Evolutionary conservation across 768 basidiomycete species (phyloP).

Genomic region (Strobilomyces dryophilus): DNA sequence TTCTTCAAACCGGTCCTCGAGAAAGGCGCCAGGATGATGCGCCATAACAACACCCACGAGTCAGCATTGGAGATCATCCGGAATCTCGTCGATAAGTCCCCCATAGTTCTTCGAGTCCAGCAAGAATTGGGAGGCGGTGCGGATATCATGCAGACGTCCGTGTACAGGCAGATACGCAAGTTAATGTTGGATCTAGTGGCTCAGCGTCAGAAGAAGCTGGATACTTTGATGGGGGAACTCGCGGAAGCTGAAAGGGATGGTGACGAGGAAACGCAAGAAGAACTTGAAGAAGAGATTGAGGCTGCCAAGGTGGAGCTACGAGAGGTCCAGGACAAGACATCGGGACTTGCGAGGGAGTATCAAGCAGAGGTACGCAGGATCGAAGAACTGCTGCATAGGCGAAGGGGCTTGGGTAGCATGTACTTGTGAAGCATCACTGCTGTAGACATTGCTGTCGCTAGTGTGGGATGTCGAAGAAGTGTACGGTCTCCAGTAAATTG

Average conservation of each 20-base stretch:
- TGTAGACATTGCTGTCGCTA: background rate
- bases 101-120: constrained; percentile 47
- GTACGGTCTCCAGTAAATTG: too few species aligned
- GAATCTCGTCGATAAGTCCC: constrained; percentile 34
- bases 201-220: constrained; percentile 43
- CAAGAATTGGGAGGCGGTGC: constrained; percentile 45
- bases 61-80: constrained; percentile 45
- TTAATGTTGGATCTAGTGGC: constrained; percentile 44
- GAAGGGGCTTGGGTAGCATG: constrained; percentile 1
- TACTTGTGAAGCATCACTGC: background rate
- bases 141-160: constrained; percentile 47
- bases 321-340: constrained; percentile 21
- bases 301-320: constrained; percentile 19
- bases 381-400: constrained; percentile 21
- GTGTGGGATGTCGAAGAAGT: background rate
- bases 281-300: constrained; percentile 38
- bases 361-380: constrained; percentile 24
- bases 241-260: constrained; percentile 38
- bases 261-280: constrained; percentile 43
- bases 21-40: constrained; percentile 40
- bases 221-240: constrained; percentile 41
- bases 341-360: constrained; percentile 25
- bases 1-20: constrained; percentile 51
- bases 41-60: constrained; percentile 39
- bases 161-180: constrained; percentile 48